A percentile compares a stretch with the other conserved stretches of the same genome.
These are phyloP conservation scores for Cordyceps cateniannulata DNA, from an alignment of 2,329 filamentous ascomycete species.

Conservation along the genomic window DNA sequence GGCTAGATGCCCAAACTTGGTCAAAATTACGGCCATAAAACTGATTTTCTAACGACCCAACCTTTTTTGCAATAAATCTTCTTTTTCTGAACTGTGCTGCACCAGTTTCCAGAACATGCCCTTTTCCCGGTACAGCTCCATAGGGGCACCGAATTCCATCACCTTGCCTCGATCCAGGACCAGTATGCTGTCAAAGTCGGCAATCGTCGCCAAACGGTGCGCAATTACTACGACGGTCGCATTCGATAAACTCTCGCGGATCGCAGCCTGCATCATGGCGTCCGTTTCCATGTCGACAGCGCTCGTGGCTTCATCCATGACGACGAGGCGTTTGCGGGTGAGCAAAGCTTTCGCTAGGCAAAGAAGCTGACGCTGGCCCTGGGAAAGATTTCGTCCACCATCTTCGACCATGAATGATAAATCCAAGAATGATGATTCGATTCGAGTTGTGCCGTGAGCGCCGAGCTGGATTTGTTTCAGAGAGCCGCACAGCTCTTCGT, in stretches of 20 bases:
- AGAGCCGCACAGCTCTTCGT: slow-evolving; percentile 56
- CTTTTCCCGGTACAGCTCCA: slow-evolving; percentile 43
- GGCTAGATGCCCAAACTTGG: too few species aligned
- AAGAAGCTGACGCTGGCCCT: slow-evolving; percentile 62
- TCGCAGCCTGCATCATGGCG: slow-evolving; percentile 51
- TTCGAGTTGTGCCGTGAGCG: too few species aligned
- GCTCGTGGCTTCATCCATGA: slow-evolving; percentile 65
- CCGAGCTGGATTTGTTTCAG: slow-evolving; percentile 58
- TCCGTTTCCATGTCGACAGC: slow-evolving; percentile 67
- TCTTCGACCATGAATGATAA: neutral
- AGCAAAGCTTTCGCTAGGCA: slow-evolving; percentile 56
- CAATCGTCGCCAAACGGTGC: slow-evolving; percentile 61
- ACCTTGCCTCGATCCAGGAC: slow-evolving; percentile 56
- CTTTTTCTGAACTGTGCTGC: neutral
- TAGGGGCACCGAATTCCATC: slow-evolving; percentile 53
- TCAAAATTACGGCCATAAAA: too few species aligned
- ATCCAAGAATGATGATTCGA: too few species aligned
- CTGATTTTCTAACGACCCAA: too few species aligned
- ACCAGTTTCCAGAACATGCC: slow-evolving; percentile 12
- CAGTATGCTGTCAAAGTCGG: slow-evolving; percentile 60
- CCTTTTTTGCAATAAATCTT: too few species aligned
- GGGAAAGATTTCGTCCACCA: slow-evolving; percentile 42
- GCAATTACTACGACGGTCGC: slow-evolving; percentile 61
- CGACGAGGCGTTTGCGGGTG: slow-evolving; percentile 58
- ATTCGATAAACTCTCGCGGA: slow-evolving; percentile 49